Percentiles rank a stretch among this genome's conserved stretches.
Evolutionary conservation across 202 grass and related monocot species (phyloP).

Genomic region (Zizania palustris): DNA sequence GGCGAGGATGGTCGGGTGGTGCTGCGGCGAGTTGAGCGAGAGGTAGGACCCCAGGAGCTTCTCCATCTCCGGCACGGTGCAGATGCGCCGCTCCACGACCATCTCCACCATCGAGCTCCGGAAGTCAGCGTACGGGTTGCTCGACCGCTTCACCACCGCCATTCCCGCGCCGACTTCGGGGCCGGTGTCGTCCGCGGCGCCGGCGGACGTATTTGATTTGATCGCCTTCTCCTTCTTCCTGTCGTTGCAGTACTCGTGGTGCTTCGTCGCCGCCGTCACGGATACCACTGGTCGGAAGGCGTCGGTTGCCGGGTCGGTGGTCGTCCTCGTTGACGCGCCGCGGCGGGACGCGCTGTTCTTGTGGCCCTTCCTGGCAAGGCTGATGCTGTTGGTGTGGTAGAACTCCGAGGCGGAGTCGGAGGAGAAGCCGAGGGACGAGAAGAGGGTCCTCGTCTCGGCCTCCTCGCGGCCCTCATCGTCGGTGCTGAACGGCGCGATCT

Average conservation of each 20-base stretch:
- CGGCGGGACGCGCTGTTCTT: background rate
- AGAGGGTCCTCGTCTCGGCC: conserved; percentile 62
- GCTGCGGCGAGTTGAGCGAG: conserved; percentile 66
- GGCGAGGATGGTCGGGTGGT: conserved; percentile 72
- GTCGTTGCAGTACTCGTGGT: background rate
- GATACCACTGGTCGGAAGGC: conserved; percentile 35
- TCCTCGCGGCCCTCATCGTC: conserved; percentile 44
- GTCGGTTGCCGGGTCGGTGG: background rate
- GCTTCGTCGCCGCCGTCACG: conserved; percentile 16
- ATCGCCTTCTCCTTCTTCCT: conserved; percentile 8
- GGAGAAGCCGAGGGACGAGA: conserved; percentile 82
- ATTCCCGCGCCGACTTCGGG: conserved; percentile 38
- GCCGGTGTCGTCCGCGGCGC: background rate
- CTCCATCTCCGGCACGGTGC: conserved; percentile 61
- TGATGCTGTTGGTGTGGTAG: conserved; percentile 48
- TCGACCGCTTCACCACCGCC: conserved; percentile 82
- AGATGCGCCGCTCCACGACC: conserved; percentile 68
- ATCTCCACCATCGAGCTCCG: conserved; percentile 98
- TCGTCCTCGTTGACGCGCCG: background rate
- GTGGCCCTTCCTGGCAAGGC: conserved; percentile 23
- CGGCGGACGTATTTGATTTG: background rate
- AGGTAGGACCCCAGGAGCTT: conserved; percentile 75
- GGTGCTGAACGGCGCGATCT: conserved; percentile 53
- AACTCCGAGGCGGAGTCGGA: conserved; percentile 72
- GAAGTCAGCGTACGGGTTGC: conserved; percentile 84